Conservation (phyloP, 31 red algal species). For the Pterothamnion heteromorphum region DNA sequence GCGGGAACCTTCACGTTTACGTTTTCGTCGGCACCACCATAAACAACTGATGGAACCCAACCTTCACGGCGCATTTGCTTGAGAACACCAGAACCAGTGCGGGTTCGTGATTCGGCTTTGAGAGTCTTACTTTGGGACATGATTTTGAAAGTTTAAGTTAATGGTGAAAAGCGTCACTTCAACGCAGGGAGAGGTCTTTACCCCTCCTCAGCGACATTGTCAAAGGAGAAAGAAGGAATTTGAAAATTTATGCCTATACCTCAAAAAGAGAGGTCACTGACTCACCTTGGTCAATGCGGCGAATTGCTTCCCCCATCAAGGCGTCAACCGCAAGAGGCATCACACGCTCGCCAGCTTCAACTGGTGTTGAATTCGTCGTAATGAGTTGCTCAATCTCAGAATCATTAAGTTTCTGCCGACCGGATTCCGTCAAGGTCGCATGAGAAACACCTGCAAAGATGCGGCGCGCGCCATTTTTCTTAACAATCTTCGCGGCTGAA, state of each 20-base stretch:
- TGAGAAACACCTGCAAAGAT: constrained; percentile 85
- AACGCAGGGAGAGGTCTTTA: too few relatives aligned
- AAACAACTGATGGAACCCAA: constrained; percentile 11
- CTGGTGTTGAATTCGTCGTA: constrained; percentile 82
- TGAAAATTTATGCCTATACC: too few relatives aligned
- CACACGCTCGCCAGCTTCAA: constrained; percentile 57
- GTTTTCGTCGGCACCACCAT: not conserved
- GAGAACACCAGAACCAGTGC: constrained; percentile 23
- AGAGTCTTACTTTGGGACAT: not conserved
- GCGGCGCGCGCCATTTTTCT: constrained; percentile 80
- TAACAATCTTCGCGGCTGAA: constrained; percentile 83
- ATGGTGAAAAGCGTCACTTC: too few relatives aligned
- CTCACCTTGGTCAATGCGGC: constrained; percentile 83
- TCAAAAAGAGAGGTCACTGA: constrained; percentile 90
- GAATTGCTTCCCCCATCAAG: constrained; percentile 90
- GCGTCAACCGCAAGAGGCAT: constrained; percentile 63
- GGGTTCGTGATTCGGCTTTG: not conserved
- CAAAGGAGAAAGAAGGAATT: too few relatives aligned
- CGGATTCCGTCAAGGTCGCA: constrained; percentile 84
- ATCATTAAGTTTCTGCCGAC: constrained; percentile 70
- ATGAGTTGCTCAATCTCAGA: constrained; percentile 85
- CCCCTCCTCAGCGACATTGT: too few relatives aligned
- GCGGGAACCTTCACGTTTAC: not conserved
- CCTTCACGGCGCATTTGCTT: constrained; percentile 40
- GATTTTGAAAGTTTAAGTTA: not conserved